Base-by-base conservation (phyloP, 805 yeast genomes). In the Kluyveromyces aestuarii region DNA sequence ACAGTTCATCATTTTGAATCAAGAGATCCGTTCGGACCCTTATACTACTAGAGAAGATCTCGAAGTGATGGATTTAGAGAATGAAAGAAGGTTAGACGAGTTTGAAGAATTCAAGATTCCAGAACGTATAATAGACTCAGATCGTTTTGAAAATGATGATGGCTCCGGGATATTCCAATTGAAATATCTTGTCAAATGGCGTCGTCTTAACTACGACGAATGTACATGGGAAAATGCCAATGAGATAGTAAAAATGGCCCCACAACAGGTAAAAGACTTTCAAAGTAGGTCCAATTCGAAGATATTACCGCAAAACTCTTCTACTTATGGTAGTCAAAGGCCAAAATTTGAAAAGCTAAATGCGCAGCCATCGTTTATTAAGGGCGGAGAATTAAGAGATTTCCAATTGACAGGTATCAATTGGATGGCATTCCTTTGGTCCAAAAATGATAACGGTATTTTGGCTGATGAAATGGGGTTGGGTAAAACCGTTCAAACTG, bases 371-470 rank as follows among this genome's bases (percentile, higher is more conserved):
- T 74, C 82, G 13, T 93, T 84, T 61, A 82, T 93, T 55, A 89
- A 89, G 63, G 82, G 84, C 60, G 96, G 97, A 45, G 93, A 85
- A 64, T 75, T 93, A 54, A 80, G 99, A 65, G 99, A 93, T 70
- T 93, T 93, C 77, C 99, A 93, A 72, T 76, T 93, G 65, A 93
- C 99, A 0, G 99, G 99, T 49, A 76, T 93, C 53, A 93, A 93
- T 68, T 93, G 99, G 99, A 93, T 93, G 99, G 99, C 99, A 0
- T 93, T 91, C 64, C 72, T 93, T 52, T 93, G 99, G 99, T 87
- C 96, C 4, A 79, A 97, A 60, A 87, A 91, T 67, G 97, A 93
- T 70, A 93, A 93, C 66, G 98, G 99, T 48, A 93, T 93, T 45
- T 72, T 93, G 40, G 99, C 99, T 5, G 99, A 93, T 72, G 99